Evolutionary conservation across 2,329 filamentous ascomycete species (phyloP).

Genomic region (Ambrosiella beaveri): DNA sequence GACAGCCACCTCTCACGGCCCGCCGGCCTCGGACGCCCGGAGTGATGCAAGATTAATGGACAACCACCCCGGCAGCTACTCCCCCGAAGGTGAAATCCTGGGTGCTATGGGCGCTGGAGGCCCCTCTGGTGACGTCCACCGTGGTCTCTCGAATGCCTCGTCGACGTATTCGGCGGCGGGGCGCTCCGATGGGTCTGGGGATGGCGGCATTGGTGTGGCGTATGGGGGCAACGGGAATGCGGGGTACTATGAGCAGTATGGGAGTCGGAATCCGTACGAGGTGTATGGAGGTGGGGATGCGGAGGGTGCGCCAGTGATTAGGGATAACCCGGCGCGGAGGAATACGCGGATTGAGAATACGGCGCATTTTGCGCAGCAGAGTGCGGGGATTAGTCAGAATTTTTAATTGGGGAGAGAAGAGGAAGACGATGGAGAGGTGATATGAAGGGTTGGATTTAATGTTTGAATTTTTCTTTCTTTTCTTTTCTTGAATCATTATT

Average conservation of each 20-base stretch:
- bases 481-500: not conserved
- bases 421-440: not conserved
- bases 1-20: constrained; percentile 44
- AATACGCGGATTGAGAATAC: constrained; percentile 93
- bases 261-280: constrained; percentile 12
- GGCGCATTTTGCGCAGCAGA: constrained; percentile 77
- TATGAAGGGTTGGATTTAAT: not conserved
- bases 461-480: not conserved
- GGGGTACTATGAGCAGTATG: constrained; percentile 25
- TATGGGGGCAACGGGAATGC: constrained; percentile 27
- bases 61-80: constrained; percentile 26
- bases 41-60: constrained; percentile 49
- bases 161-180: constrained; percentile 80
- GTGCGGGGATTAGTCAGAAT: constrained; percentile 90
- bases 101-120: constrained; percentile 57
- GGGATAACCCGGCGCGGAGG: constrained; percentile 77
- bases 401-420: constrained; percentile 40
- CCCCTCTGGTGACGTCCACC: constrained; percentile 46
- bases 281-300: constrained; percentile 13
- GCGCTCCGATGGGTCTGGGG: constrained; percentile 52
- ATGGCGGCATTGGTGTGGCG: constrained; percentile 27
- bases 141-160: constrained; percentile 87
- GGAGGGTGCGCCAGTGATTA: constrained; percentile 47
- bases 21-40: constrained; percentile 48
- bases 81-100: constrained; percentile 64